These are phyloP conservation scores for Botrytis hyacinthi DNA, from an alignment of 2,329 filamentous ascomycete genomes.

Conservation along the genomic window DNA sequence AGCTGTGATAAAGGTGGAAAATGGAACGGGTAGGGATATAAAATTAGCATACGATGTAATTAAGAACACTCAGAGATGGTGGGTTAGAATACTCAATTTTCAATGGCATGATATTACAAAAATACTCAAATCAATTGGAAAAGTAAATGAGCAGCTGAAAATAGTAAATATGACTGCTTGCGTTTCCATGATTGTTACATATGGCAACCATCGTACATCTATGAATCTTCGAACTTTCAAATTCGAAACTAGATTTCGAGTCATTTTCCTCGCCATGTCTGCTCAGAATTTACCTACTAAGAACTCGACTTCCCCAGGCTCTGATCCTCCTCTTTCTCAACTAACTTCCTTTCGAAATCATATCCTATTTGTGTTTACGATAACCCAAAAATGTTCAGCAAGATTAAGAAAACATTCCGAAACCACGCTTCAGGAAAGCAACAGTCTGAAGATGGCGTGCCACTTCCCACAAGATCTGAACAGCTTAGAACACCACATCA, in stretches of 20 bases:
- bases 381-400: neutral
- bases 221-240: neutral
- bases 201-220: neutral
- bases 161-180: neutral
- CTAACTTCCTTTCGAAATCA: neutral
- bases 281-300: neutral
- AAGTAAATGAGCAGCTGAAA: neutral
- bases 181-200: neutral
- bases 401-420: neutral
- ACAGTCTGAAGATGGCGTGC: neutral
- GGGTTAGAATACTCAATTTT: neutral
- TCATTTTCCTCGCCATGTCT: neutral
- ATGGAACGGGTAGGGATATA: neutral
- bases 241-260: neutral
- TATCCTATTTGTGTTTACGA: neutral
- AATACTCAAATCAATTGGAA: neutral
- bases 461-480: neutral
- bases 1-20: neutral
- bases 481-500: neutral
- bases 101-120: neutral
- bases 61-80: neutral
- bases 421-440: neutral
- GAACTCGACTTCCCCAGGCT: neutral
- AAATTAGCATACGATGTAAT: neutral
- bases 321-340: neutral